Evolutionary conservation across 139 green algal genomes (phyloP).

Genomic region (Axilococcus clingmanii): DNA sequence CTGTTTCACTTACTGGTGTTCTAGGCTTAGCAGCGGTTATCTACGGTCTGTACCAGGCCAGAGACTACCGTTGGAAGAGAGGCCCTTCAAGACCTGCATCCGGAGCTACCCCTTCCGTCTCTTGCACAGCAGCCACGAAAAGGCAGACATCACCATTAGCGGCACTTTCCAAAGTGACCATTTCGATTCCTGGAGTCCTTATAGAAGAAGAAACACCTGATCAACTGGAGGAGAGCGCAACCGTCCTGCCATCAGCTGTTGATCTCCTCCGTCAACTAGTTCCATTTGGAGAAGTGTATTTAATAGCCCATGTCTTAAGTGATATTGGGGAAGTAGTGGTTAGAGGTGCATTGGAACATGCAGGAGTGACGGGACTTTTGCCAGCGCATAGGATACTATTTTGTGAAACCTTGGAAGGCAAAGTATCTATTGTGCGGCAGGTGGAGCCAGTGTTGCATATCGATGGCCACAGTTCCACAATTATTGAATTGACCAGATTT

Average conservation of each 20-base stretch:
- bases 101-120: too few relatives aligned
- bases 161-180: constrained; percentile 43
- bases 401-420: constrained; percentile 64
- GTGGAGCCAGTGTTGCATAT: constrained; percentile 75
- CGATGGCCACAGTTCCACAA: constrained; percentile 43
- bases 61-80: too few relatives aligned
- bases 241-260: constrained; percentile 26
- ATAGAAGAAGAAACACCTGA: constrained; percentile 35
- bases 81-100: too few relatives aligned
- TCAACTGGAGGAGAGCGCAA: constrained; percentile 47
- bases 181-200: constrained; percentile 55
- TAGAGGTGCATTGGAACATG: constrained; percentile 22
- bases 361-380: constrained; percentile 16
- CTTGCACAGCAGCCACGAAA: too few relatives aligned
- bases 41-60: too few relatives aligned
- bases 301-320: constrained; percentile 47
- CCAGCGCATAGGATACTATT: constrained; percentile 47
- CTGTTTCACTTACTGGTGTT: too few relatives aligned
- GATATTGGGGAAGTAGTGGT: constrained; percentile 42
- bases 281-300: constrained; percentile 14
- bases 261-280: constrained; percentile 22
- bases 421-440: constrained; percentile 69
- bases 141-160: too few relatives aligned
- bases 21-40: too few relatives aligned
- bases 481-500: constrained; percentile 9